Percentiles rank a stretch among this genome's conserved stretches.
phyloP scores from a whole-genome alignment of 495 filamentous ascomycete species.

The Geoglossum glabrum region DNA sequence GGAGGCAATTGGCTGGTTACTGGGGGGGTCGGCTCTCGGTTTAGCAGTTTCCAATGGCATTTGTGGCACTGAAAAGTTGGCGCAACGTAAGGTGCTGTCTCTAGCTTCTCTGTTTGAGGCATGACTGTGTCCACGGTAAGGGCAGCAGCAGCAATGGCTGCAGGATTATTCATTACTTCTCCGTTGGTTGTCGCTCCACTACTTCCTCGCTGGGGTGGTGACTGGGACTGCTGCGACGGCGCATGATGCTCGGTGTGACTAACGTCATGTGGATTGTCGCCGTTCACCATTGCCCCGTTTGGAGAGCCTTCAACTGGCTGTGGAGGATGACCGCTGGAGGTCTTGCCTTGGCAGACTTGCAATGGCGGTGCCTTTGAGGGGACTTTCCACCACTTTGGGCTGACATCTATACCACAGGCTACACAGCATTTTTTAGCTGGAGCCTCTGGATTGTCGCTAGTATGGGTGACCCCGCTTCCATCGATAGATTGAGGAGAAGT shows the following conservation, averaged over 20 bases:
- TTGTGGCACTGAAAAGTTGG: slow-evolving; percentile 5
- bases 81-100: background rate
- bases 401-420: slow-evolving; percentile 37
- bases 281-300: background rate
- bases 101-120: background rate
- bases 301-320: background rate
- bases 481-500: slow-evolving; percentile 11
- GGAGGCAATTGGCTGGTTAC: background rate
- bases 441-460: background rate
- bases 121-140: background rate
- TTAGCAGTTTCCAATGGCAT: slow-evolving; percentile 3
- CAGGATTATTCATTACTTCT: background rate
- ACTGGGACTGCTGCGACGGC: background rate
- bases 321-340: background rate
- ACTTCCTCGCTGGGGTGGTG: background rate
- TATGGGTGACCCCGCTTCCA: slow-evolving; percentile 5
- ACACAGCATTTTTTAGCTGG: slow-evolving; percentile 13
- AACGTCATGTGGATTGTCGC: background rate
- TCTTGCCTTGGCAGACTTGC: background rate
- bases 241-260: background rate
- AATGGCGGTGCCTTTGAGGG: background rate
- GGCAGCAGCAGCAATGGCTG: background rate
- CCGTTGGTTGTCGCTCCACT: background rate
- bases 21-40: background rate
- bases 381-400: slow-evolving; percentile 37